Conservation (phyloP, 2,329 filamentous ascomycete genomes). For the Diaporthe vaccinii region DNA sequence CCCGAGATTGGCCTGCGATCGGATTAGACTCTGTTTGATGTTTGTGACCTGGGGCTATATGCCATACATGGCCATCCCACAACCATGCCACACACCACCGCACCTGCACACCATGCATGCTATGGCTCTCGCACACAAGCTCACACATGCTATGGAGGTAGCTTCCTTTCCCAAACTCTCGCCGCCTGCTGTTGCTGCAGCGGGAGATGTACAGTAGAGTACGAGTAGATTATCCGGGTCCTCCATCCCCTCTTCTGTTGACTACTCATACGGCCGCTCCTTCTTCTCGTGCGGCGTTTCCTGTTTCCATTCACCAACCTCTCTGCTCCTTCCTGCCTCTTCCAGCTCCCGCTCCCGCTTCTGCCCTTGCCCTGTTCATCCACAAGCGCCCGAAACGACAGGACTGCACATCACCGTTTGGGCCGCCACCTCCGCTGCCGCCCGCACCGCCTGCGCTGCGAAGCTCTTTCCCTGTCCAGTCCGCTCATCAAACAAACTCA, state of each 20-base stretch:
- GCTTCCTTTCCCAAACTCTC: constrained; percentile 8
- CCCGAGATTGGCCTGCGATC: constrained; percentile 26
- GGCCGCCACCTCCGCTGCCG: constrained; percentile 18
- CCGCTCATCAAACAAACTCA: constrained; percentile 31
- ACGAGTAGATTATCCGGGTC: background rate
- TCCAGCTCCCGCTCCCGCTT: background rate
- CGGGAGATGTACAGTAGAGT: background rate
- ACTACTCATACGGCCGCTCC: background rate
- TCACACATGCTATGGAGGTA: background rate
- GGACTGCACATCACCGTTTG: constrained; percentile 19
- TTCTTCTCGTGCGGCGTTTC: background rate
- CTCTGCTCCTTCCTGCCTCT: background rate
- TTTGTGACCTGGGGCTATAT: constrained; percentile 20
- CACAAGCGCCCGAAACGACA: constrained; percentile 27
- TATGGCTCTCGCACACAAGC: background rate
- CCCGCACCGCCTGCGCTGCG: background rate
- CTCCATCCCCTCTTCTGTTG: background rate
- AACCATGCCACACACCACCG: background rate
- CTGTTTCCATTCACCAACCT: background rate
- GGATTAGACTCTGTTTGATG: constrained; percentile 33
- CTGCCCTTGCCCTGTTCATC: background rate
- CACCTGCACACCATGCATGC: background rate
- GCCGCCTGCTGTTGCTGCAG: background rate
- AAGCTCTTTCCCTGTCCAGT: constrained; percentile 16
- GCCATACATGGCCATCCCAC: constrained; percentile 8